A percentile compares a stretch with the other conserved stretches of the same genome.
Evolutionary conservation across 768 basidiomycete species (phyloP).

Genomic region (Austroboletus eburneus): DNA sequence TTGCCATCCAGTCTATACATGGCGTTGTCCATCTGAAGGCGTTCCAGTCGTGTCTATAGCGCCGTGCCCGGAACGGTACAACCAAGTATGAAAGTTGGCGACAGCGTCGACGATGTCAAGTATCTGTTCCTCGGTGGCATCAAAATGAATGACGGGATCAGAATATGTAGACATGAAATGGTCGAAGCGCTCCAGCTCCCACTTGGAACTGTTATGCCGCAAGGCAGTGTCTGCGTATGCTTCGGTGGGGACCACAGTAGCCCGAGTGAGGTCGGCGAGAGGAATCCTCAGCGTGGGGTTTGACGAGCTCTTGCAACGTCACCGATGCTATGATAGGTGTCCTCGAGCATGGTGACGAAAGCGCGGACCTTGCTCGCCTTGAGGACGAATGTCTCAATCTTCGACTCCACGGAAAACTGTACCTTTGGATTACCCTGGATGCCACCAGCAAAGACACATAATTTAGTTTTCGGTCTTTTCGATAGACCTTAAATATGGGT

Average conservation of each 20-base stretch:
- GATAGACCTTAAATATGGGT: constrained; percentile 16
- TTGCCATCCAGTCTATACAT: constrained; percentile 7
- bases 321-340: background rate
- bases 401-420: constrained; percentile 7
- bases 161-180: constrained; percentile 7
- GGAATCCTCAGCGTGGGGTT: no score
- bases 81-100: constrained; percentile 18
- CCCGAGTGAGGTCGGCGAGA: no score
- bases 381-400: no score
- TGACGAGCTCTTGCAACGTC: no score
- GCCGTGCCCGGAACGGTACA: constrained; percentile 13
- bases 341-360: constrained; percentile 15
- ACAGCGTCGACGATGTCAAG: constrained; percentile 11
- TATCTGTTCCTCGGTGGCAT: no score
- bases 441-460: constrained; percentile 15
- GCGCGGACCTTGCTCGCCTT: no score
- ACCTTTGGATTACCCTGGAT: constrained; percentile 10
- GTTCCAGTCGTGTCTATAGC: constrained; percentile 9
- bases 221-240: constrained; percentile 12
- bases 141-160: background rate
- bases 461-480: no score
- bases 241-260: constrained; percentile 4
- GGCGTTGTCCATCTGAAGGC: background rate
- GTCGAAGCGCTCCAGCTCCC: constrained; percentile 17
- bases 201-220: background rate